These are phyloP conservation scores for Cryptococcus amylolentus DNA, from an alignment of 1,284 basidiomycete genomes.

Conservation along the genomic window DNA sequence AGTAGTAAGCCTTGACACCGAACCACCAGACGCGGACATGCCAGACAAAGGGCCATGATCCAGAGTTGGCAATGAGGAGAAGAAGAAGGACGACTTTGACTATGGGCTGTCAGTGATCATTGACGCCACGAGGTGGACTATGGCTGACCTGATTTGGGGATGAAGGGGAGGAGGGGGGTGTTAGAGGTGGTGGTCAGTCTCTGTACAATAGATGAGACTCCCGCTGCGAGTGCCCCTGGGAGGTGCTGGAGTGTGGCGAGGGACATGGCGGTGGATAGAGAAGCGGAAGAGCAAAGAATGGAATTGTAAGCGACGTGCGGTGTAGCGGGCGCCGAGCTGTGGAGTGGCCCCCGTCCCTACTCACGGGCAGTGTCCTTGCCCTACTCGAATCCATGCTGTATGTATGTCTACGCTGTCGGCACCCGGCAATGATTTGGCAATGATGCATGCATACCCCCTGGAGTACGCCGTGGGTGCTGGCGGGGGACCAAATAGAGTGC, in stretches of 20 bases:
- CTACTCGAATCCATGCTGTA: background rate
- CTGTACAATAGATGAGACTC: slow-evolving; percentile 5
- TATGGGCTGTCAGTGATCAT: slow-evolving; percentile 12
- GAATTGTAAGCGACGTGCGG: background rate
- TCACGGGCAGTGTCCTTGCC: background rate
- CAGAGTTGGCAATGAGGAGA: slow-evolving; percentile 39
- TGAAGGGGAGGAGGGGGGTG: slow-evolving; percentile 40
- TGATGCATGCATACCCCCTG: background rate
- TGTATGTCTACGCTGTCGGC: background rate
- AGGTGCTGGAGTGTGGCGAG: slow-evolving; percentile 12
- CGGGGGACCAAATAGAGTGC: background rate
- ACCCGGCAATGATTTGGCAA: too few species aligned
- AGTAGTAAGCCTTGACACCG: slow-evolving; percentile 30
- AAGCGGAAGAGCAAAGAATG: background rate
- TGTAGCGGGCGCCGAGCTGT: background rate
- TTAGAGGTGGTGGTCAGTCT: slow-evolving; percentile 14
- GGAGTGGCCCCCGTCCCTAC: background rate
- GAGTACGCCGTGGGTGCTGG: background rate
- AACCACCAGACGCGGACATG: slow-evolving; percentile 41
- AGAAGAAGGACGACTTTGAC: slow-evolving; percentile 45
- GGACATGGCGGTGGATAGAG: background rate
- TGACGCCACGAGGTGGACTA: background rate
- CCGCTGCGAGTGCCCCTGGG: slow-evolving; percentile 7
- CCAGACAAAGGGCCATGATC: slow-evolving; percentile 47
- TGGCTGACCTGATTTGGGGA: slow-evolving; percentile 41